A percentile compares a stretch with the other conserved stretches of the same genome.
Conservation (phyloP, 1,139 yeast genomes). For the Lodderomyces margitis region DNA sequence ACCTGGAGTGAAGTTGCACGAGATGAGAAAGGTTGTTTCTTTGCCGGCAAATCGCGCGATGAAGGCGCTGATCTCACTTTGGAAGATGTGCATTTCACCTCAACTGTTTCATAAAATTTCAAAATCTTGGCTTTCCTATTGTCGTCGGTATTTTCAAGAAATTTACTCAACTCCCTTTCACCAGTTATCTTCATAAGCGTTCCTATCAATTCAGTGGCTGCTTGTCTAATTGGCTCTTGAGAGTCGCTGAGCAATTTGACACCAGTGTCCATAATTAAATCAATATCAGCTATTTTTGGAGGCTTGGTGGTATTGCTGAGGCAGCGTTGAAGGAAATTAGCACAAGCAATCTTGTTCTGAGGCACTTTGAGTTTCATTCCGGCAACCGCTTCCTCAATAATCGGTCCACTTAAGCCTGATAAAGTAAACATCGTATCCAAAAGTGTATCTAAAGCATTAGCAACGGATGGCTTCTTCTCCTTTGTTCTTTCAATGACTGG, state of each 20-base stretch:
- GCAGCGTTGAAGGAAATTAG: slow-evolving; percentile 64
- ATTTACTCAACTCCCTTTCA: slow-evolving; percentile 59
- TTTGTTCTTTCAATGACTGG: slow-evolving; percentile 81
- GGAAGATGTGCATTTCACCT: slow-evolving; percentile 42
- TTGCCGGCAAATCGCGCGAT: not conserved
- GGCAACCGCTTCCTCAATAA: slow-evolving; percentile 59
- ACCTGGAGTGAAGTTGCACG: slow-evolving; percentile 3
- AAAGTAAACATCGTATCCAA: slow-evolving; percentile 60
- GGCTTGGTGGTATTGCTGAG: slow-evolving; percentile 48
- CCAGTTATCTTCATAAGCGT: slow-evolving; percentile 81
- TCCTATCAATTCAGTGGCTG: slow-evolving; percentile 79
- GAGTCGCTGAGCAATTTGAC: slow-evolving; percentile 73
- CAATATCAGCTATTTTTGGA: slow-evolving; percentile 56
- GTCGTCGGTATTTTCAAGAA: slow-evolving; percentile 71
- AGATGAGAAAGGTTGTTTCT: slow-evolving; percentile 2
- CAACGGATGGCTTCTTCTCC: slow-evolving; percentile 77
- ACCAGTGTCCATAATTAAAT: slow-evolving; percentile 52
- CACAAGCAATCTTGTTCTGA: slow-evolving; percentile 70
- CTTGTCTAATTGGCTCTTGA: slow-evolving; percentile 79
- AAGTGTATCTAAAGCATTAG: slow-evolving; percentile 65
- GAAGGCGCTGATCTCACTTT: slow-evolving; percentile 11
- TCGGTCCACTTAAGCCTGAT: slow-evolving; percentile 49
- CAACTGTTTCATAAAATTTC: slow-evolving; percentile 56
- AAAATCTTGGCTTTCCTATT: slow-evolving; percentile 66
- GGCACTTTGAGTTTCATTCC: slow-evolving; percentile 80